phyloP scores from a whole-genome alignment of 179 eudicot genomes.

The Drosera spatulata region DNA sequence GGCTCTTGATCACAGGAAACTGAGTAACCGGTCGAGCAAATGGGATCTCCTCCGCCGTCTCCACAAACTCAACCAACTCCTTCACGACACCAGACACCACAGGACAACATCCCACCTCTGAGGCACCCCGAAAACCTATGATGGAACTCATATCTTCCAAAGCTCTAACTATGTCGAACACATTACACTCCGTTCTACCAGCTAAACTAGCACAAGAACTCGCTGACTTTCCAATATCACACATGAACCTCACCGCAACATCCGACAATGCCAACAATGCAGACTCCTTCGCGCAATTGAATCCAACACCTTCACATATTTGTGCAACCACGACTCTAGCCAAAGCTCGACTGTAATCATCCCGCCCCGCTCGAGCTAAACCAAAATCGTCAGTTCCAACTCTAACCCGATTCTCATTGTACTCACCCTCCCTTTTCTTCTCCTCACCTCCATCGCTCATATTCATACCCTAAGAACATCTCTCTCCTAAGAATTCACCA shows the following conservation, averaged over 20 bases:
- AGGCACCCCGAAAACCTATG: constrained; percentile 43
- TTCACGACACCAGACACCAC: constrained; percentile 30
- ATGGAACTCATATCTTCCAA: constrained; percentile 43
- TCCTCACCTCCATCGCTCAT: constrained; percentile 65
- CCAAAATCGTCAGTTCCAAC: constrained; percentile 1
- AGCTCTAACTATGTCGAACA: constrained; percentile 59
- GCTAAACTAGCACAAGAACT: constrained; percentile 43
- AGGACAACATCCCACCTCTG: constrained; percentile 24
- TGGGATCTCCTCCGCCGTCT: constrained; percentile 35
- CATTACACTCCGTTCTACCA: constrained; percentile 52
- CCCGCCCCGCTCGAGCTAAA: constrained; percentile 7
- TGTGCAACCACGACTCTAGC: constrained; percentile 53
- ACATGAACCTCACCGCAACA: constrained; percentile 41
- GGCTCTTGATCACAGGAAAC: constrained; percentile 40
- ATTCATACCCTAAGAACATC: constrained; percentile 41
- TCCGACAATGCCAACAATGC: constrained; percentile 47
- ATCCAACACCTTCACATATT: constrained; percentile 60
- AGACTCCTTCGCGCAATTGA: constrained; percentile 51
- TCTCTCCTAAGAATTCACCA: neutral
- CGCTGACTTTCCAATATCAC: constrained; percentile 45
- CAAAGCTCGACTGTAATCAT: constrained; percentile 26
- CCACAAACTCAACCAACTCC: constrained; percentile 40
- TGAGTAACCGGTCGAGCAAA: constrained; percentile 48
- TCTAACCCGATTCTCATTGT: neutral
- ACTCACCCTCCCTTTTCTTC: constrained; percentile 12